phyloP scores from a whole-genome alignment of 495 filamentous ascomycete species.

The Hypoxylon intermedium region DNA sequence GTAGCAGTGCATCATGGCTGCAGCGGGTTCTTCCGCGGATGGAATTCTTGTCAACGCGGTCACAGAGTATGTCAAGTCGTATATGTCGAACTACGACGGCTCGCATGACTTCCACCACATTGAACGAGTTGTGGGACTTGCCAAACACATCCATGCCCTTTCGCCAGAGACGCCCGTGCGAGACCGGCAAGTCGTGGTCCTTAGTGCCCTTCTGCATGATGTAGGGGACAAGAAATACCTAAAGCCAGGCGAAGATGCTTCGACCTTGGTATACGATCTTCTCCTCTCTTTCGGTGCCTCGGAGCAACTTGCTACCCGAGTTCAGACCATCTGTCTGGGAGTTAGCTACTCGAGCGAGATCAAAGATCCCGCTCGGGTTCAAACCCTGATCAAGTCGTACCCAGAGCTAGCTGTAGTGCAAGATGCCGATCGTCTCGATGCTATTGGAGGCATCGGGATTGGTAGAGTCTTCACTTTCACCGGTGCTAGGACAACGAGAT shows the following conservation, averaged over 20 bases:
- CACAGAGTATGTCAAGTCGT: slow-evolving; percentile 65
- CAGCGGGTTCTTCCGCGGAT: slow-evolving; percentile 42
- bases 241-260: slow-evolving; percentile 55
- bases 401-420: slow-evolving; percentile 86
- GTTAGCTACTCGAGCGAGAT: slow-evolving; percentile 82
- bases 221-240: slow-evolving; percentile 87
- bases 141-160: slow-evolving; percentile 65
- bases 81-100: slow-evolving; percentile 83
- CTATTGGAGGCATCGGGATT: slow-evolving; percentile 84
- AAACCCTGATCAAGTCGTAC: slow-evolving; percentile 59
- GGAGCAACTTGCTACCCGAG: slow-evolving; percentile 61
- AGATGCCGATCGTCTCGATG: slow-evolving; percentile 89
- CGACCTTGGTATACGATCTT: slow-evolving; percentile 62
- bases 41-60: slow-evolving; percentile 57
- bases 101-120: slow-evolving; percentile 90
- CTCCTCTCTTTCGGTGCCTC: slow-evolving; percentile 64
- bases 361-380: slow-evolving; percentile 61
- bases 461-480: slow-evolving; percentile 79
- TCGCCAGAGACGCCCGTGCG: slow-evolving; percentile 43
- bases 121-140: slow-evolving; percentile 74
- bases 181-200: slow-evolving; percentile 66
- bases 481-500: slow-evolving; percentile 62
- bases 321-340: slow-evolving; percentile 73
- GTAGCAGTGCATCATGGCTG: slow-evolving; percentile 29
- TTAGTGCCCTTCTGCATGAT: slow-evolving; percentile 84